A percentile compares a stretch with the other conserved stretches of the same genome.
Conservation (phyloP, 176 grass and related monocot species). For the Cenchrus purpureus region DNA sequence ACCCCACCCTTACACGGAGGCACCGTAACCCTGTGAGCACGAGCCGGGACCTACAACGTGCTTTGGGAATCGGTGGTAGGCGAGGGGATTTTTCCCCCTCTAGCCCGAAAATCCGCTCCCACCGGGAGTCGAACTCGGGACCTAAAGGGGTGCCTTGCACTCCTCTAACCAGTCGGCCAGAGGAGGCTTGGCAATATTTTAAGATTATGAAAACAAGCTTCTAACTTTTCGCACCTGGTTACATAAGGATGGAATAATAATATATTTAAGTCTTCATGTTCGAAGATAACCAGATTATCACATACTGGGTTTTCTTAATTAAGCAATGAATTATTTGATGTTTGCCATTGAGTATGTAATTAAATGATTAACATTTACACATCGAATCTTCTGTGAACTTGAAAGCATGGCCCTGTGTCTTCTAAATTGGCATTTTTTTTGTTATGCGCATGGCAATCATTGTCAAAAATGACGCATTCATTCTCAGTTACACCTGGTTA, state of each 20-base stretch:
- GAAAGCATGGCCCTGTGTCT: not conserved
- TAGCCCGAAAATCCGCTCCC: no score
- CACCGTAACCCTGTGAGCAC: no score
- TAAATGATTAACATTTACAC: not conserved
- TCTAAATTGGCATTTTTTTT: slow-evolving; percentile 21
- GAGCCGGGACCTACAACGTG: no score
- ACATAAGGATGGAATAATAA: not conserved
- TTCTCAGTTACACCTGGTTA: not conserved
- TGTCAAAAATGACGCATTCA: not conserved
- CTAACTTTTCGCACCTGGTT: not conserved
- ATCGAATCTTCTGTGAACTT: slow-evolving; percentile 1
- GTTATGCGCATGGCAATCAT: not conserved
- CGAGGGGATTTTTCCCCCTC: no score
- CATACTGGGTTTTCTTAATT: not conserved
- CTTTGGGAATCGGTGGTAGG: no score
- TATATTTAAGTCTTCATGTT: not conserved
- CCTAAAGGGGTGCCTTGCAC: no score
- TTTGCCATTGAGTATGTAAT: not conserved
- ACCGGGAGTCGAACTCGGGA: no score
- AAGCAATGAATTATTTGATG: not conserved
- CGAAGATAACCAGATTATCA: slow-evolving; percentile 16
- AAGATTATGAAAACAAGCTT: not conserved
- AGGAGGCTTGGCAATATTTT: not conserved
- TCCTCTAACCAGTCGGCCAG: no score
- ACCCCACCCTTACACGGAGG: no score